phyloP scores from a whole-genome alignment of 495 filamentous ascomycete genomes.

The Aspergillus avenaceus region DNA sequence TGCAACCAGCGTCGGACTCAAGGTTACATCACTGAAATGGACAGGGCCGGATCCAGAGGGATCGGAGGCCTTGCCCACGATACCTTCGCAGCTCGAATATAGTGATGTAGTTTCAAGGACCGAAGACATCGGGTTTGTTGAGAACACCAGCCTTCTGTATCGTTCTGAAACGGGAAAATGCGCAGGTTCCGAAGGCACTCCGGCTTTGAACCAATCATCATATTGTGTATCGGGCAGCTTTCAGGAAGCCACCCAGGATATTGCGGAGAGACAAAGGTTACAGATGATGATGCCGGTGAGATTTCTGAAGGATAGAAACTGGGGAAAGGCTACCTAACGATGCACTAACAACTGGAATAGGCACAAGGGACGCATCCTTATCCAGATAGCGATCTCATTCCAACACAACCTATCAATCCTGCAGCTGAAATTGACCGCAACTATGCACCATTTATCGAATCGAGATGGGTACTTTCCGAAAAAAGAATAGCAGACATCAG shows the following conservation, averaged over 20 bases:
- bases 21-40: conserved; percentile 30
- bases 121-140: conserved; percentile 20
- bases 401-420: conserved; percentile 19
- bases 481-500: conserved; percentile 11
- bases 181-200: background rate
- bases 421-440: background rate
- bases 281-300: conserved; percentile 25
- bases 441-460: background rate
- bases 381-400: conserved; percentile 15
- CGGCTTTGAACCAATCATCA: background rate
- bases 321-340: background rate
- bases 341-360: conserved; percentile 6
- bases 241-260: conserved; percentile 20
- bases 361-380: conserved; percentile 10
- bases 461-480: conserved; percentile 5
- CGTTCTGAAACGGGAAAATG: conserved; percentile 2
- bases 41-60: conserved; percentile 19
- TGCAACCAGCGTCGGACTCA: conserved; percentile 25
- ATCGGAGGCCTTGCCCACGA: conserved; percentile 18
- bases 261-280: conserved; percentile 16
- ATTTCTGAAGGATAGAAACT: background rate
- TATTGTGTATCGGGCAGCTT: background rate
- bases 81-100: conserved; percentile 24
- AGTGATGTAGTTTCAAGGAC: conserved; percentile 15
- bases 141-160: conserved; percentile 3